Percentiles rank a stretch among this genome's conserved stretches.
These are phyloP conservation scores for Volutella citrinella DNA, from an alignment of 2,329 filamentous ascomycete species.

Conservation along the genomic window DNA sequence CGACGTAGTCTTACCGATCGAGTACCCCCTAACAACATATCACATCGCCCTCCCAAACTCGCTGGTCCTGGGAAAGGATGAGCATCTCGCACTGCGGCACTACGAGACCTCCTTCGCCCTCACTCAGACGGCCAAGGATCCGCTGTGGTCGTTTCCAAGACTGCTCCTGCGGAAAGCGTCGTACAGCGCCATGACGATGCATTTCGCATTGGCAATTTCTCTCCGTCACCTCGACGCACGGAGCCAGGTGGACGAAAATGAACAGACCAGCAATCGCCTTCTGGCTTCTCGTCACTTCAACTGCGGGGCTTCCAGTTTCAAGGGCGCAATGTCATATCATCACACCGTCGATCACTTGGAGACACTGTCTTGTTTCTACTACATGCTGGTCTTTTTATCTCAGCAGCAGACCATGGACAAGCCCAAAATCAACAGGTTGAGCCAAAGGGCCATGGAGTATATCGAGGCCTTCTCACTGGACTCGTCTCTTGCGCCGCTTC, in stretches of 20 bases:
- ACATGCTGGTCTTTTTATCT: conserved; percentile 2
- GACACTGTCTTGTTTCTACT: conserved; percentile 2
- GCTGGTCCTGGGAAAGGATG: not conserved
- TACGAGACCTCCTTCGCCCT: not conserved
- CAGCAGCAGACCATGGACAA: not conserved
- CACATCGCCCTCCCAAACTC: conserved; percentile 2
- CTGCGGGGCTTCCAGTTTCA: not conserved
- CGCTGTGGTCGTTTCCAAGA: conserved; percentile 2
- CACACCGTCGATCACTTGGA: not conserved
- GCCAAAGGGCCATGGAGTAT: not conserved
- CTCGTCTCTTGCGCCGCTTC: too few relatives aligned
- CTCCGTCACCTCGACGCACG: conserved; percentile 1
- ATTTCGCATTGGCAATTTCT: conserved; percentile 2
- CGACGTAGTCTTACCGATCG: not conserved
- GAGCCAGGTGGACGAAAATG: not conserved
- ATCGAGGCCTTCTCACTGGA: too few relatives aligned
- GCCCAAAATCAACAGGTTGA: not conserved
- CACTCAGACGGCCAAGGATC: conserved; percentile 2
- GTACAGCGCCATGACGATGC: conserved; percentile 1
- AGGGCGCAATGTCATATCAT: not conserved
- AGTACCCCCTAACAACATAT: not conserved
- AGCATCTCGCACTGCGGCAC: not conserved
- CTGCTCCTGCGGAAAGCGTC: conserved; percentile 1
- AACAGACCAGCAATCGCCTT: not conserved
- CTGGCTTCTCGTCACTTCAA: not conserved